Percentiles rank a stretch among this genome's conserved stretches.
phyloP scores from a whole-genome alignment of 2,329 filamentous ascomycete genomes.

The Neonectria neomacrospora region DNA sequence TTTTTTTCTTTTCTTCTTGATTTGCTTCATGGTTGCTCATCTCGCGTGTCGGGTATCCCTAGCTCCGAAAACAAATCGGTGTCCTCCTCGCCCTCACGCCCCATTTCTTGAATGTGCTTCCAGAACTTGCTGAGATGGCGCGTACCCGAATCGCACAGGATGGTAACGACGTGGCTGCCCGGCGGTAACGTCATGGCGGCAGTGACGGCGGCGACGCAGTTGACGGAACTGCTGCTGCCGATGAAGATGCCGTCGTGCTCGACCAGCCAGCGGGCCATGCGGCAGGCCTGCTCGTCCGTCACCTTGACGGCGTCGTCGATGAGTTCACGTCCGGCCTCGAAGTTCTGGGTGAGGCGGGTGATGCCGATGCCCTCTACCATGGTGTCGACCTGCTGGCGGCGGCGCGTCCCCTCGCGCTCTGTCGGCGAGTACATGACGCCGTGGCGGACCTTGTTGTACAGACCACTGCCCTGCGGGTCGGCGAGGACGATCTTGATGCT shows the following conservation, averaged over 20 bases:
- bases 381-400: slow-evolving; percentile 91
- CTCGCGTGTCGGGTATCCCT: slow-evolving; percentile 51
- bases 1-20: slow-evolving; percentile 3
- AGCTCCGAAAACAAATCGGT: slow-evolving; percentile 63
- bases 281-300: slow-evolving; percentile 86
- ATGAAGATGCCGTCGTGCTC: slow-evolving; percentile 95
- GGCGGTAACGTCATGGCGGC: slow-evolving; percentile 71
- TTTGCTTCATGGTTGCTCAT: slow-evolving; percentile 17
- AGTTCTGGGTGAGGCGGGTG: slow-evolving; percentile 93
- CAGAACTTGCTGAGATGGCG: slow-evolving; percentile 88
- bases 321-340: slow-evolving; percentile 85
- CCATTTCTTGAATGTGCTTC: slow-evolving; percentile 76
- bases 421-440: slow-evolving; percentile 95
- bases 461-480: slow-evolving; percentile 91
- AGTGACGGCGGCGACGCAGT: slow-evolving; percentile 84
- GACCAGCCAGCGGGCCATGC: slow-evolving; percentile 96
- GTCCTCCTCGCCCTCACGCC: slow-evolving; percentile 63
- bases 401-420: slow-evolving; percentile 89
- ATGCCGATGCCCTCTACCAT: slow-evolving; percentile 97
- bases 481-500: slow-evolving; percentile 80
- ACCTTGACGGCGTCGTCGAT: slow-evolving; percentile 92
- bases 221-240: slow-evolving; percentile 96
- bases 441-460: slow-evolving; percentile 91
- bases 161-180: slow-evolving; percentile 77
- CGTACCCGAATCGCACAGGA: slow-evolving; percentile 87